Conservation (phyloP, 441 rosid genomes). For the Eruca vesicaria region DNA sequence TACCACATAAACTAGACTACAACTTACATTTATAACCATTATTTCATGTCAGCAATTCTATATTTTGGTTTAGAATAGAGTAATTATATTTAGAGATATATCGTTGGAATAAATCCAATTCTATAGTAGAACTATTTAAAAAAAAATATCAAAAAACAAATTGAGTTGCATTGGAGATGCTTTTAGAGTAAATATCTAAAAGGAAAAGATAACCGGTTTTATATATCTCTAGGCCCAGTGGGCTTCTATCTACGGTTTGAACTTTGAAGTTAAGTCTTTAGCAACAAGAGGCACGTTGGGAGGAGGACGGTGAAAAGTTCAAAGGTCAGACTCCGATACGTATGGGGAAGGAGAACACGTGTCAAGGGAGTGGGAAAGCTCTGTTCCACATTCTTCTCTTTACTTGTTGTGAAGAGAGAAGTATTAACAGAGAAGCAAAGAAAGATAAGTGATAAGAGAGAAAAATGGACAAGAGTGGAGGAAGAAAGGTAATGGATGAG, state of each 20-base stretch:
- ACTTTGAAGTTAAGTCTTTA: neutral
- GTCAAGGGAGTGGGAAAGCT: slow-evolving; percentile 1
- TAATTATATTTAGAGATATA: too few relatives aligned
- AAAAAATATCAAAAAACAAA: too few relatives aligned
- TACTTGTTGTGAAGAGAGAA: slow-evolving; percentile 1
- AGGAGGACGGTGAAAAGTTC: slow-evolving; percentile 22
- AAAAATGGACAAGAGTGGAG: slow-evolving; percentile 51
- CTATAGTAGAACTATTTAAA: too few relatives aligned
- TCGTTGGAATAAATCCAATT: too few relatives aligned
- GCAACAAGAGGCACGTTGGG: neutral
- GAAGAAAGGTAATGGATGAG: slow-evolving; percentile 48
- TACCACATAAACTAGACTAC: too few relatives aligned
- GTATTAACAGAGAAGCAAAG: neutral
- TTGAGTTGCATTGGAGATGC: too few relatives aligned
- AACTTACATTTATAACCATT: too few relatives aligned
- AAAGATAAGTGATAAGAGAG: slow-evolving; percentile 18
- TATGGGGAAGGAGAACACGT: slow-evolving; percentile 27
- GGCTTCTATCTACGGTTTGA: neutral
- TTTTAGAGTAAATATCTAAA: too few relatives aligned
- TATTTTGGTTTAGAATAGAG: too few relatives aligned
- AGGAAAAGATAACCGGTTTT: too few relatives aligned
- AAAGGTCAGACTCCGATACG: slow-evolving; percentile 29
- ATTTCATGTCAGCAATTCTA: too few relatives aligned
- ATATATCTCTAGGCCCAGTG: slow-evolving; percentile 28
- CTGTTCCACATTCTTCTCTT: slow-evolving; percentile 24